These are phyloP conservation scores for Aegilops sharonensis DNA, from an alignment of 176 grass and related monocot species.

Conservation along the genomic window DNA sequence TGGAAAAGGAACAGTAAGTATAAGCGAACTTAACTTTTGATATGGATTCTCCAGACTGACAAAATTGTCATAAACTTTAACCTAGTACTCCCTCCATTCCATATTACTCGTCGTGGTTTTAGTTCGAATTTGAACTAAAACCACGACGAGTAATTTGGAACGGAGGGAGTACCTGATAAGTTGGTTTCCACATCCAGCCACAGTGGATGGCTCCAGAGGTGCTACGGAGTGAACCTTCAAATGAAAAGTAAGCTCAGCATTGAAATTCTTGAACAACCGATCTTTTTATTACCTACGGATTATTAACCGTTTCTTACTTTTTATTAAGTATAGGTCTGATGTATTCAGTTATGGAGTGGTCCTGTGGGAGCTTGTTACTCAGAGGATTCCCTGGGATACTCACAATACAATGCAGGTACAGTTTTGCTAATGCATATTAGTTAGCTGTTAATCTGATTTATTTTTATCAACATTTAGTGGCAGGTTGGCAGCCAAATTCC, in stretches of 20 bases:
- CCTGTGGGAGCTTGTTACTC: constrained; percentile 89
- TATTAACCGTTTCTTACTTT: background rate
- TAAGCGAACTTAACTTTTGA: background rate
- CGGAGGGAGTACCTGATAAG: background rate
- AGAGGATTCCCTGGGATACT: constrained; percentile 95
- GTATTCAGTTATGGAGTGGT: constrained; percentile 93
- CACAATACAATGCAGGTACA: constrained; percentile 86
- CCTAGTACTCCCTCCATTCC: background rate
- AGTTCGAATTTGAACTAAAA: too few relatives aligned
- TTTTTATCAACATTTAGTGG: background rate
- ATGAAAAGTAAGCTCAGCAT: constrained; percentile 65
- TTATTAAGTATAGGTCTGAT: constrained; percentile 67
- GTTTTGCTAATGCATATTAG: background rate
- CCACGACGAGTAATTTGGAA: too few relatives aligned
- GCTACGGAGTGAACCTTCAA: constrained; percentile 85
- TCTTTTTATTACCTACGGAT: background rate
- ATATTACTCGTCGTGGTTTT: too few relatives aligned
- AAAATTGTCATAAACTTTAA: constrained; percentile 13
- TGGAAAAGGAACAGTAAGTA: constrained; percentile 93
- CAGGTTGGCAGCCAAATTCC: background rate
- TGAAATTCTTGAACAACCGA: background rate
- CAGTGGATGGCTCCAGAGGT: constrained; percentile 99
- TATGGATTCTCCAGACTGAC: background rate
- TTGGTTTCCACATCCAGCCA: constrained; percentile 49
- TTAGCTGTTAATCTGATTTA: background rate